phyloP scores from a whole-genome alignment of 305 asterid genomes.

The Rubia peregrina region DNA sequence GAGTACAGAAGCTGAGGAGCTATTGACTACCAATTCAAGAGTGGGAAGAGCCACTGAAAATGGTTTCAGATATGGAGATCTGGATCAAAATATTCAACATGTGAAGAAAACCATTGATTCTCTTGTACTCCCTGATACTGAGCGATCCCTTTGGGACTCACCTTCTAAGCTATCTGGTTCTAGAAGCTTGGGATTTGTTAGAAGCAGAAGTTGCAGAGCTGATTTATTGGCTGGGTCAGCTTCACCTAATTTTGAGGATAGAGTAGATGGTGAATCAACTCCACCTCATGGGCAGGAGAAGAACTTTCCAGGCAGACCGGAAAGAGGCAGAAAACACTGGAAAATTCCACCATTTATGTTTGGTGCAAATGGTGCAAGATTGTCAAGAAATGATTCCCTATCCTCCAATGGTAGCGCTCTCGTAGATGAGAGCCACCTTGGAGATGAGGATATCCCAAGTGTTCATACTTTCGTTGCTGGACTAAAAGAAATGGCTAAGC shows the following conservation, averaged over 20 bases:
- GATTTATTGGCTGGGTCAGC: conserved; percentile 31
- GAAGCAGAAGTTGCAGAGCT: conserved; percentile 65
- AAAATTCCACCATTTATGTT: conserved; percentile 60
- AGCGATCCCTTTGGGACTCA: conserved; percentile 33
- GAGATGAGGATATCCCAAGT: conserved; percentile 77
- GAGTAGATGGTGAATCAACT: conserved; percentile 51
- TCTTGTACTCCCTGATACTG: conserved; percentile 36
- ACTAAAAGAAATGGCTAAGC: conserved; percentile 78
- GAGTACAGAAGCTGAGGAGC: conserved; percentile 26
- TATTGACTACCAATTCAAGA: conserved; percentile 28
- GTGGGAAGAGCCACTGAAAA: conserved; percentile 27
- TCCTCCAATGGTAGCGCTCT: conserved; percentile 54
- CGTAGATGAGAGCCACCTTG: conserved; percentile 42
- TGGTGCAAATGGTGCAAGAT: conserved; percentile 35
- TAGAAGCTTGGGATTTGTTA: conserved; percentile 40
- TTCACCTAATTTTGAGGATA: conserved; percentile 31
- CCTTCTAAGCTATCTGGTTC: conserved; percentile 32
- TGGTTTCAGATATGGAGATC: conserved; percentile 30
- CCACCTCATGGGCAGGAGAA: conserved; percentile 61
- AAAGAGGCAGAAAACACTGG: conserved; percentile 64
- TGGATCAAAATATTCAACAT: conserved; percentile 36
- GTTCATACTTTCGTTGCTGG: conserved; percentile 85
- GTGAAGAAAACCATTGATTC: conserved; percentile 37
- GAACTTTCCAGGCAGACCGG: conserved; percentile 58
- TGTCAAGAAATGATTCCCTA: conserved; percentile 57